phyloP scores from a whole-genome alignment of 2,329 filamentous ascomycete genomes.

The Cordyceps tenuipes region DNA sequence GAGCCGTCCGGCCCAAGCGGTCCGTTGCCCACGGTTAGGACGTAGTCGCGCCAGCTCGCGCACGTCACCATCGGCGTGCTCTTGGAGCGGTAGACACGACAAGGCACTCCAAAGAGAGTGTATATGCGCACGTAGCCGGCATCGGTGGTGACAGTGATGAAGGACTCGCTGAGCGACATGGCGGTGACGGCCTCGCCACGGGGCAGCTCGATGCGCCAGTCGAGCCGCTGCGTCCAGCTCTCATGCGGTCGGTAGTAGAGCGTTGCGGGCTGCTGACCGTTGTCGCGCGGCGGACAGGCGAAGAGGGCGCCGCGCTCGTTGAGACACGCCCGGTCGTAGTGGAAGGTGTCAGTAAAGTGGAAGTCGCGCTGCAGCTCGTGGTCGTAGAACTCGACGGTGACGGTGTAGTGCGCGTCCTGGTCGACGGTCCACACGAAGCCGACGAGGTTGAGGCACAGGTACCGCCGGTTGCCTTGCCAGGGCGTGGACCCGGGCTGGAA shows the following conservation, averaged over 20 bases:
- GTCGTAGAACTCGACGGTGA: conserved; percentile 97
- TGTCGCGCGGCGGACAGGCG: conserved; percentile 63
- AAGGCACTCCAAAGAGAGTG: conserved; percentile 84
- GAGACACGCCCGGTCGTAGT: conserved; percentile 93
- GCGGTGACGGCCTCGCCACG: conserved; percentile 77
- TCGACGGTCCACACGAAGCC: conserved; percentile 97
- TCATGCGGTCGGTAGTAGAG: conserved; percentile 98
- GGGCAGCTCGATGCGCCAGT: conserved; percentile 87
- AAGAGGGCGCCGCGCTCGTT: conserved; percentile 80
- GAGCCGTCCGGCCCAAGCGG: conserved; percentile 70
- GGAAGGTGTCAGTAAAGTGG: conserved; percentile 92
- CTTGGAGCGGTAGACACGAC: conserved; percentile 85
- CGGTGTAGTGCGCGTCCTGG: conserved; percentile 85
- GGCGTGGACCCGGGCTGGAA: conserved; percentile 94
- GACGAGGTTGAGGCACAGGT: conserved; percentile 85
- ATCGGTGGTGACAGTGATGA: conserved; percentile 80
- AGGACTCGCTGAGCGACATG: conserved; percentile 85
- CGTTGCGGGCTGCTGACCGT: conserved; percentile 56
- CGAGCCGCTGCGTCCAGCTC: conserved; percentile 83
- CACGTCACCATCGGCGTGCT: conserved; percentile 85
- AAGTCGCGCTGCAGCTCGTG: conserved; percentile 87
- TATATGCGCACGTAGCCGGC: conserved; percentile 86
- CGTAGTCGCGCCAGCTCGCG: conserved; percentile 88
- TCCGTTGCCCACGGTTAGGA: conserved; percentile 93
- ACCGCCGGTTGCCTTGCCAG: conserved; percentile 89